Percentiles rank a stretch among this genome's conserved stretches.
Conservation (phyloP, 495 filamentous ascomycete genomes). For the Xylaria cubensis region DNA sequence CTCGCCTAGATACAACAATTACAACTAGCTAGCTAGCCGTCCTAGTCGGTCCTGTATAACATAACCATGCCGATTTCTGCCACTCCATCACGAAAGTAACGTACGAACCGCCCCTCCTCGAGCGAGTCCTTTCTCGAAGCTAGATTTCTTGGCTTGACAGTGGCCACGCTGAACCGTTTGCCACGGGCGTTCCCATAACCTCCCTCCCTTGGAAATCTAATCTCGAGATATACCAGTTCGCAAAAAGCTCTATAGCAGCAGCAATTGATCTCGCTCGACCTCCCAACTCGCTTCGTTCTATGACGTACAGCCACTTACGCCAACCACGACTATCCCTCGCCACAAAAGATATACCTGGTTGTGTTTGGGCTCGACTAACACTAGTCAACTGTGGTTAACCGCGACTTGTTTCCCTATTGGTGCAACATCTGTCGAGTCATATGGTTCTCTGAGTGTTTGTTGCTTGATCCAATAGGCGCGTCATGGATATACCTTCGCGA, state of each 20-base stretch:
- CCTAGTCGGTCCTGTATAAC: conserved; percentile 13
- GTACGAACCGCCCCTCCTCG: conserved; percentile 9
- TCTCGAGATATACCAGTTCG: neutral
- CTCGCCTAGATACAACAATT: conserved; percentile 19
- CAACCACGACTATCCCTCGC: neutral
- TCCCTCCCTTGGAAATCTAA: neutral
- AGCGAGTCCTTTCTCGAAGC: conserved; percentile 9
- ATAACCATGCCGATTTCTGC: conserved; percentile 22
- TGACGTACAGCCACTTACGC: conserved; percentile 3
- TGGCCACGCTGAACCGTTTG: conserved; percentile 12
- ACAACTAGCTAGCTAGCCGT: neutral
- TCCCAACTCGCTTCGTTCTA: conserved; percentile 11
- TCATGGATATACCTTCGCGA: conserved; percentile 65
- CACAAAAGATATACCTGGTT: neutral
- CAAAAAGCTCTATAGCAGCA: neutral
- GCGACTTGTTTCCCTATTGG: neutral
- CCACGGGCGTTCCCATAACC: conserved; percentile 6
- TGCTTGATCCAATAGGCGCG: conserved; percentile 11
- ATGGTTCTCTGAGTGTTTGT: conserved; percentile 4
- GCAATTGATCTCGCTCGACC: neutral
- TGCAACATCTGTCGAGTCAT: conserved; percentile 11
- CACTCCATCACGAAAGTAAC: conserved; percentile 21
- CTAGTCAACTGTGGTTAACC: neutral
- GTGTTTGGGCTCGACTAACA: conserved; percentile 1
- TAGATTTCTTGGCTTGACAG: conserved; percentile 11